Evolutionary conservation across 352 stramenopile species (phyloP).

Genomic region (Phytophthora melonis): DNA sequence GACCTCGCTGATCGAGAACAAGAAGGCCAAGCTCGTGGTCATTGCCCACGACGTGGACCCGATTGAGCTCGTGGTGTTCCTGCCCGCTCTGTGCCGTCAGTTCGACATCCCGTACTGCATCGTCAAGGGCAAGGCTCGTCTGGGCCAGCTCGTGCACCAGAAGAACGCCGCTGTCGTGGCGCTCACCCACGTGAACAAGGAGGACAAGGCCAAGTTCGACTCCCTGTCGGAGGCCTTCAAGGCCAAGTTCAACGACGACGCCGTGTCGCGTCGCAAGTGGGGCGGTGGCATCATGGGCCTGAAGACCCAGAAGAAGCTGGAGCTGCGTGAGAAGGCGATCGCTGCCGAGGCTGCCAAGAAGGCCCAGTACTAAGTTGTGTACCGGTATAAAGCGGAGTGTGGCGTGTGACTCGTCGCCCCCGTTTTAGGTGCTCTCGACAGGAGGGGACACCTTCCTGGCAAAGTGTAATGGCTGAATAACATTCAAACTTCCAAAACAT

Average conservation of each 20-base stretch:
- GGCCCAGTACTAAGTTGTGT: slow-evolving; percentile 91
- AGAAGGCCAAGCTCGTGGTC: slow-evolving; percentile 99
- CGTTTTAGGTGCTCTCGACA: slow-evolving; percentile 39
- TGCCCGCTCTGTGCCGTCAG: slow-evolving; percentile 98
- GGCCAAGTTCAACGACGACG: slow-evolving; percentile 98
- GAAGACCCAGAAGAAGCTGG: slow-evolving; percentile 99
- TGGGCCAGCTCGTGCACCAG: slow-evolving; percentile 98
- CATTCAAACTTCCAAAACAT: slow-evolving; percentile 31
- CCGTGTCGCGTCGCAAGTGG: slow-evolving; percentile 95
- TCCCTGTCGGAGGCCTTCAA: slow-evolving; percentile 94
- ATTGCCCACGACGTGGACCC: slow-evolving; percentile 99
- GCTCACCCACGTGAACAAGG: slow-evolving; percentile 98
- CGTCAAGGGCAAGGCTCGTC: slow-evolving; percentile 99
- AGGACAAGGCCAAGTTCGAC: slow-evolving; percentile 97
- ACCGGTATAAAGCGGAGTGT: slow-evolving; percentile 13
- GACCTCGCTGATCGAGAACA: slow-evolving; percentile 98
- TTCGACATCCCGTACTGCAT: slow-evolving; percentile 99
- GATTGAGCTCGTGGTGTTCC: slow-evolving; percentile 98
- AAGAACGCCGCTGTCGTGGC: slow-evolving; percentile 97
- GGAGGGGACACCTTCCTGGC: slow-evolving; percentile 26
- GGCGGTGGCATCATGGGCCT: slow-evolving; percentile 99
- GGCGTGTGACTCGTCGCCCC: slow-evolving; percentile 22
- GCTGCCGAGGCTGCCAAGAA: slow-evolving; percentile 99
- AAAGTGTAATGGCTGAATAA: slow-evolving; percentile 56
- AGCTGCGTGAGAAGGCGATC: slow-evolving; percentile 97